These are phyloP conservation scores for Paecilomyces niveus DNA, from an alignment of 2,329 filamentous ascomycete species.

Conservation along the genomic window DNA sequence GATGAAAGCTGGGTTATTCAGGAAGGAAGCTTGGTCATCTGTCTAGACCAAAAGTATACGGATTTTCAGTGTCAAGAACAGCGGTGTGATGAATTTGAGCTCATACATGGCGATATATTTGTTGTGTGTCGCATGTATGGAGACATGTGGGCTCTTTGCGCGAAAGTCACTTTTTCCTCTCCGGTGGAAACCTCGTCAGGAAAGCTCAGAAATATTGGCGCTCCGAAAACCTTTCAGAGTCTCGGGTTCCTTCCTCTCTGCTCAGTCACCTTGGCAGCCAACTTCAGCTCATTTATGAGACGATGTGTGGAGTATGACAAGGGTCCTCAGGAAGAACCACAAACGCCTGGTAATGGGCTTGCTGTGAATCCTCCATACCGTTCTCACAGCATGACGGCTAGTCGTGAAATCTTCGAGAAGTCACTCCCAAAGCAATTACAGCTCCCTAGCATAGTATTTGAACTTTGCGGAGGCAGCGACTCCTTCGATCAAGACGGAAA, in stretches of 20 bases:
- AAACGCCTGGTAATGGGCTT: conserved; percentile 18
- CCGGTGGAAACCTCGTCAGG: conserved; percentile 3
- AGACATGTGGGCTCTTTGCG: conserved; percentile 28
- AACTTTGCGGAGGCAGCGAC: conserved; percentile 9
- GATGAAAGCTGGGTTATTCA: conserved; percentile 19
- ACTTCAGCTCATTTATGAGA: conserved; percentile 18
- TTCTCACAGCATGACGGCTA: conserved; percentile 17
- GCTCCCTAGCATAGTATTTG: conserved; percentile 12
- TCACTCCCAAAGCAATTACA: conserved; percentile 4
- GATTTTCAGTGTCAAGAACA: conserved; percentile 9
- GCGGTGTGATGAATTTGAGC: conserved; percentile 19
- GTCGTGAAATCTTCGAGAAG: conserved; percentile 13
- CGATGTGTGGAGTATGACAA: conserved; percentile 10
- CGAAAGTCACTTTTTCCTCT: conserved; percentile 14
- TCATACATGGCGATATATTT: conserved; percentile 21
- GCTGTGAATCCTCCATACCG: conserved; percentile 19
- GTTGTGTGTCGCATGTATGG: conserved; percentile 24
- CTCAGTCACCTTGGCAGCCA: conserved; percentile 23
- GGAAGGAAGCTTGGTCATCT: conserved; percentile 23
- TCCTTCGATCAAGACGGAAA: conserved; percentile 5
- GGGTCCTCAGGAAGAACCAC: neutral
- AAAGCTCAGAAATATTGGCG: neutral
- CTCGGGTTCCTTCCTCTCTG: conserved; percentile 27
- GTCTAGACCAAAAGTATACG: conserved; percentile 17
- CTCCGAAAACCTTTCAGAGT: conserved; percentile 4